Evolutionary conservation across 768 basidiomycete species (phyloP), one percentile per base, ranked within the genome.

Genomic region (Rhodotorula taiwanensis): DNA sequence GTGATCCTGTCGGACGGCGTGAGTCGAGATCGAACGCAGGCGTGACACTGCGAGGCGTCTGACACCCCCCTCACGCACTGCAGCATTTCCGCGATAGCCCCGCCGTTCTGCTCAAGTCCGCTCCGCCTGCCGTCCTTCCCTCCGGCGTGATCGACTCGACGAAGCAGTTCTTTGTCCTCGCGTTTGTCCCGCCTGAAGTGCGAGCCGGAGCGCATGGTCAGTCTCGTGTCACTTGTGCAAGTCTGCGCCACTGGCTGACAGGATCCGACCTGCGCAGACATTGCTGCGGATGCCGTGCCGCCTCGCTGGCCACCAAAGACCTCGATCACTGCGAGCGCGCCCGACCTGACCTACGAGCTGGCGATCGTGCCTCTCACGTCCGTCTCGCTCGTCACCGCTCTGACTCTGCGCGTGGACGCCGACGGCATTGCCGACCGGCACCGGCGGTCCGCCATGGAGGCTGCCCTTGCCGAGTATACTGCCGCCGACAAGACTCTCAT

Each of bases 1-100:
- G 83, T 98, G 4, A 75, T 98, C 41, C 77, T 99, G 41, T 83
- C 85, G 52, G 86, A 97, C 73, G 81, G 82, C 43, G 94, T 95
- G 76, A 71, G 85, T 74, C 56, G 7, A 21, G 20, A 27, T 36
- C 49, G 31, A n/a, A 4, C 21, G 13, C 25, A 3, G 18, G 45
- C 15, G n/a, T n/a, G n/a, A n/a, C n/a, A 18, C 31, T 30, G 7
- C 55, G 25, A 1, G 27, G 42, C 2, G 13, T 10, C 2, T 13
- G n/a, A 14, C n/a, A n/a, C n/a, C n/a, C n/a, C n/a, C n/a, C n/a
- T n/a, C n/a, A n/a, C n/a, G n/a, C n/a, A n/a, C 0, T 31, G 34
- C 55, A 72, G 72, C 67, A 66, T 47, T 72, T 60, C 62, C 63
- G 50, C 21, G 64, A 63, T 60, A 60, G 53, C 47, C 53, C 68